These are phyloP conservation scores for Aspergillus eucalypticola DNA, from an alignment of 2,329 filamentous ascomycete genomes.

Conservation along the genomic window DNA sequence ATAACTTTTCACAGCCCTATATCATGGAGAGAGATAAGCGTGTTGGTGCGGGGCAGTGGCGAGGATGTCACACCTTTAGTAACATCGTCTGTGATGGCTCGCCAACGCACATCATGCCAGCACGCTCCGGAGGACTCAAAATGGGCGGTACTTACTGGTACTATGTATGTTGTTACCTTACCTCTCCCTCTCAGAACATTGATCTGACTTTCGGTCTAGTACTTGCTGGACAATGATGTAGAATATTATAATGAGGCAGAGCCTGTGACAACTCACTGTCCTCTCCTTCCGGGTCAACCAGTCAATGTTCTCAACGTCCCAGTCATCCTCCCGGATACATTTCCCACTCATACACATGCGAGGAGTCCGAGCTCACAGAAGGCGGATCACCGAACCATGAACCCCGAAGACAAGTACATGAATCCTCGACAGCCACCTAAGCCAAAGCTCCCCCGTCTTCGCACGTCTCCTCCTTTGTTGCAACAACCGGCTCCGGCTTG, in stretches of 20 bases:
- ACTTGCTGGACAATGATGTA: slow-evolving; percentile 74
- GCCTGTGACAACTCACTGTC: slow-evolving; percentile 76
- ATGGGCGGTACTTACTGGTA: slow-evolving; percentile 97
- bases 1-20: slow-evolving; percentile 82
- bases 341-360: slow-evolving; percentile 58
- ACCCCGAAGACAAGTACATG: slow-evolving; percentile 73
- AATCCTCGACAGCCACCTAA: slow-evolving; percentile 63
- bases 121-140: slow-evolving; percentile 75
- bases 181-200: neutral
- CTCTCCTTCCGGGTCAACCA: slow-evolving; percentile 81
- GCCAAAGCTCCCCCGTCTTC: slow-evolving; percentile 48
- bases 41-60: slow-evolving; percentile 75
- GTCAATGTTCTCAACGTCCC: slow-evolving; percentile 85
- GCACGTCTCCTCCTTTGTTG: slow-evolving; percentile 44
- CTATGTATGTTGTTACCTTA: slow-evolving; percentile 65
- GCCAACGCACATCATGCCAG: slow-evolving; percentile 51
- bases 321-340: slow-evolving; percentile 57
- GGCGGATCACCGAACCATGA: slow-evolving; percentile 69
- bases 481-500: slow-evolving; percentile 26
- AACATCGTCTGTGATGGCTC: slow-evolving; percentile 82
- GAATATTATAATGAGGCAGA: slow-evolving; percentile 74
- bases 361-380: slow-evolving; percentile 63
- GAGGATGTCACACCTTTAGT: slow-evolving; percentile 81
- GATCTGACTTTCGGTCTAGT: slow-evolving; percentile 55
- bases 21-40: slow-evolving; percentile 77